Conservation (phyloP, 352 stramenopile genomes). For the Pythium sukuiense region DNA sequence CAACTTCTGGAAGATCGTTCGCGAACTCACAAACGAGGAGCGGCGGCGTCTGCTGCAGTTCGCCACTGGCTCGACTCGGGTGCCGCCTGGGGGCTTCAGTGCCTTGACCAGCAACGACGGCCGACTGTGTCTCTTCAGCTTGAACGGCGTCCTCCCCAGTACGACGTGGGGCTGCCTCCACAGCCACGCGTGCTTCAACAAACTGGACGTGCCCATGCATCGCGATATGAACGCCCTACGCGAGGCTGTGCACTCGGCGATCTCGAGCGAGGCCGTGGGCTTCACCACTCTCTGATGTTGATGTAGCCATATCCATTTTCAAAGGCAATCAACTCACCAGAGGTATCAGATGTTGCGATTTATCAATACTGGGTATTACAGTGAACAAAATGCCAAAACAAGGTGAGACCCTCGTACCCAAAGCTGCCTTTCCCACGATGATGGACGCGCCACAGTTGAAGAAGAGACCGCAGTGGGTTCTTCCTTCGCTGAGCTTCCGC, state of each 20-base stretch:
- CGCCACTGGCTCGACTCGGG: constrained; percentile 22
- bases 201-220: constrained; percentile 86
- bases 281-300: neutral
- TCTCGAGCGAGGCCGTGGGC: neutral
- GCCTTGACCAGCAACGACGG: constrained; percentile 29
- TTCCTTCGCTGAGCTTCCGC: too few species aligned
- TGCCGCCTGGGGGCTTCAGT: constrained; percentile 27
- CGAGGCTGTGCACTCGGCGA: neutral
- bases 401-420: too few species aligned
- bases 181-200: constrained; percentile 51
- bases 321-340: too few species aligned
- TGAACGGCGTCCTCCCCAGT: constrained; percentile 19
- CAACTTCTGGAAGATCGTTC: constrained; percentile 52
- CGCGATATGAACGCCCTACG: neutral
- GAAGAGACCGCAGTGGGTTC: too few species aligned
- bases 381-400: too few species aligned
- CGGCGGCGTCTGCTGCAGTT: constrained; percentile 44
- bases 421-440: too few species aligned
- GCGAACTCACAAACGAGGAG: constrained; percentile 38
- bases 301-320: too few species aligned
- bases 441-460: too few species aligned
- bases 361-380: too few species aligned
- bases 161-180: constrained; percentile 33
- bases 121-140: constrained; percentile 31
- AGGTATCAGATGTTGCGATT: too few species aligned